Evolutionary conservation across 495 filamentous ascomycete species (phyloP), one percentile per base, ranked within the genome.

Genomic region (Lasiosphaeriaceae sp.): DNA sequence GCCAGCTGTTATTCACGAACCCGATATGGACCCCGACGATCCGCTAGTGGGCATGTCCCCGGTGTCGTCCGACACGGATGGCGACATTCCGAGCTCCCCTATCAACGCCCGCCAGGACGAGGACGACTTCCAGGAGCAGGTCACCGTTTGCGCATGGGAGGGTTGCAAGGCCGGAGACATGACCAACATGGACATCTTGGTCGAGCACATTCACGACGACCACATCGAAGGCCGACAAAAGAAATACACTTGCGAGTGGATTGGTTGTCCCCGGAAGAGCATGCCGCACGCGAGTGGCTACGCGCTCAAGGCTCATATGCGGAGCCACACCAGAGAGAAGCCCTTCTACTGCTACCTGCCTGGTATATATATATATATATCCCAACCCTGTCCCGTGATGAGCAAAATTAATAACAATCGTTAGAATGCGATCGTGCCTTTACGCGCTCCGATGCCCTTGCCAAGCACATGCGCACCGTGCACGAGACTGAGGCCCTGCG

Each of bases 381-480:
- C n/a, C n/a, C n/a, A n/a, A n/a, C n/a, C n/a, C n/a, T n/a, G n/a
- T n/a, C n/a, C n/a, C n/a, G n/a, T n/a, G n/a, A n/a, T n/a, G n/a
- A n/a, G n/a, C n/a, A n/a, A n/a, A n/a, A n/a, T n/a, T n/a, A n/a
- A n/a, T 31, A 31, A 31, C 26, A 9, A 31, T 9, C 26, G 9
- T 31, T 31, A 96, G 94, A 98, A 82, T 98, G 94, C 73, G 95
- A 98, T 67, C 90, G 93, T 64, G 90, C 92, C 52, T 98, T 98
- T 66, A 98, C 94, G 9, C 86, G 94, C 55, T 97, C 94, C 26
- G 94, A 98, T 68, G 94, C 94, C 20, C 84, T 98, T 0, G 91
- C 94, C 6, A 98, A 98, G 69, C 94, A 98, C 70, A 96, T 97
- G 90, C 88, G 94, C 68, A 97, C 94, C 29, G 94, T 98, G 26